Evolutionary conservation across 108 stramenopile species (phyloP), one percentile per base, ranked within the genome.

Genomic region (Cyclotella choctawhatcheeana): DNA sequence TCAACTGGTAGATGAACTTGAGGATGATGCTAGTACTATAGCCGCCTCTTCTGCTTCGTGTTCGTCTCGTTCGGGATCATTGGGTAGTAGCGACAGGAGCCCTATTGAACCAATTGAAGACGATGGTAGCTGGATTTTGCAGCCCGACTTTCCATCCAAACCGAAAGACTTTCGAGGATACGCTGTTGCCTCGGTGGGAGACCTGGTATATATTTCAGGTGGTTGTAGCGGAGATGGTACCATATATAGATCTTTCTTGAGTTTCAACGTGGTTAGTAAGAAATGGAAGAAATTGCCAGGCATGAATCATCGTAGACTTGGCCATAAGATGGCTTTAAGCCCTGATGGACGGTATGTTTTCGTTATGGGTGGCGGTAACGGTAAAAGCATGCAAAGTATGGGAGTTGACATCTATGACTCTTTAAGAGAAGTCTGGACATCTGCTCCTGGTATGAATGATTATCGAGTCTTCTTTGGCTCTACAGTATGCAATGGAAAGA

Each of bases 161-260:
- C 69, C 69, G 0, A 14, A 25, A 7, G 69, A 70, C 26, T 70
- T 70, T 50, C 58, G 69, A 2, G 69, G 69, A 4, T 70, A 70
- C 25, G 69, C 69, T n/a, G 35, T 40, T 50, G 26, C 10, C 21
- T 70, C 69, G 3, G 32, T 70, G 20, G 58, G 45, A 60, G 32
- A 70, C 24, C 37, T 44, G 10, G 58, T 70, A 0, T 70, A 70
- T 27, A 60, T 70, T 50, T 70, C 69, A n/a, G 69, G 69, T 50
- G 69, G 69, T 17, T 69, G 67, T 26, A 59, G 58, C 35, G 69
- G 69, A 13, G 69, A 70, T 12, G 44, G 47, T 24, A 70, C 69
- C 16, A 60, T 70, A 17, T 50, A 70, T 48, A 26, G 58, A 48
- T 33, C 58, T 0, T 60, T 70, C 20, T 35, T 70, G 8, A 30